Percentiles rank a stretch among this genome's conserved stretches.
Evolutionary conservation across 2,329 filamentous ascomycete species (phyloP).

Genomic region (Trichophyton simii): DNA sequence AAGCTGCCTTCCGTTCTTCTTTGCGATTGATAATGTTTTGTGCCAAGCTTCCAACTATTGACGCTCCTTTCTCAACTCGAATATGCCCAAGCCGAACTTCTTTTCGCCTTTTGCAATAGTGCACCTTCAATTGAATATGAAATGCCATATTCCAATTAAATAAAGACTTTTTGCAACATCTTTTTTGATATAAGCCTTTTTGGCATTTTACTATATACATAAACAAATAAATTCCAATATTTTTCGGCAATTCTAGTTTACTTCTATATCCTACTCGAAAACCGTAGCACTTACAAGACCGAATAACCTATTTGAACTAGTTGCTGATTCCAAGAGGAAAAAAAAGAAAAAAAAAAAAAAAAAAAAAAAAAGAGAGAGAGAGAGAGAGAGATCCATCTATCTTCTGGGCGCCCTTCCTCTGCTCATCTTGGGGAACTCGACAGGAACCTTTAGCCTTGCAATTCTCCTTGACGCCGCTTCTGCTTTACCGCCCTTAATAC

Average conservation of each 20-base stretch:
- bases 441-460: constrained; percentile 61
- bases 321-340: no score
- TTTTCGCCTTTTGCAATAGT: not conserved
- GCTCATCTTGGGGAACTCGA: constrained; percentile 63
- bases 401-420: constrained; percentile 21
- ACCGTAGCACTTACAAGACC: not conserved
- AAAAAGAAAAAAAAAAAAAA: no score
- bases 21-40: not conserved
- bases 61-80: not conserved
- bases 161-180: not conserved
- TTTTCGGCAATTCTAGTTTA: not conserved
- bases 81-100: not conserved
- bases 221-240: not conserved
- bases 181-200: not conserved
- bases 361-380: not conserved
- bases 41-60: not conserved
- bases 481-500: constrained; percentile 47
- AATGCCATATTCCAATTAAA: not conserved
- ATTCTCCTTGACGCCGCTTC: constrained; percentile 42
- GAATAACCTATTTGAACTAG: not conserved
- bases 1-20: not conserved
- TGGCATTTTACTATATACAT: not conserved
- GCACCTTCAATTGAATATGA: not conserved
- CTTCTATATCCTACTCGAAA: no score
- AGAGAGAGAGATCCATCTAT: not conserved